phyloP scores from a whole-genome alignment of 352 stramenopile genomes.

The Globisporangium yorkense region DNA sequence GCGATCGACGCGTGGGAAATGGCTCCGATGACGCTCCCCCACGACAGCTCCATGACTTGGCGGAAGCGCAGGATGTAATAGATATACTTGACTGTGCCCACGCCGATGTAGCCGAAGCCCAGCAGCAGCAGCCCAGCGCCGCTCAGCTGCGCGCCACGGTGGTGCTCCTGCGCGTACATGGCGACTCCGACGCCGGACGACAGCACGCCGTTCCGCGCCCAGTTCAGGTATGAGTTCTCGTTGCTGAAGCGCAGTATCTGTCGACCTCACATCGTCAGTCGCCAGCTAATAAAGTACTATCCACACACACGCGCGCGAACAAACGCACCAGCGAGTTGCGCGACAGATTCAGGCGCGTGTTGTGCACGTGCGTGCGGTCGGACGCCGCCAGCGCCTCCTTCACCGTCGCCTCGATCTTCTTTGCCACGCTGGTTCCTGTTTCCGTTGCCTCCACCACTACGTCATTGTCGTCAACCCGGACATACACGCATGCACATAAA shows the following conservation, averaged over 20 bases:
- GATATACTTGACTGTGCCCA: constrained; percentile 86
- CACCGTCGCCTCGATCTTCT: constrained; percentile 1
- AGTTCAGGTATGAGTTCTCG: constrained; percentile 87
- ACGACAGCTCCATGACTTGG: constrained; percentile 84
- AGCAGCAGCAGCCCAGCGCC: constrained; percentile 72
- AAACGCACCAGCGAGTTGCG: constrained; percentile 24
- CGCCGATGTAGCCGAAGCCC: constrained; percentile 85
- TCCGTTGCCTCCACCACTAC: neutral
- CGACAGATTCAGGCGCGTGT: constrained; percentile 25
- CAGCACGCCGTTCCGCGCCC: constrained; percentile 79
- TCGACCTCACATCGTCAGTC: no score
- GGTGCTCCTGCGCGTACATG: constrained; percentile 87
- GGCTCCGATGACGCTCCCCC: constrained; percentile 77
- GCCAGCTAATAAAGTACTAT: neutral
- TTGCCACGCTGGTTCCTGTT: neutral
- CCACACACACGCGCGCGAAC: neutral
- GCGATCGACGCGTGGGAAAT: constrained; percentile 78
- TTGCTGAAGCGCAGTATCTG: constrained; percentile 83
- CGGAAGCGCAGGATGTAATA: constrained; percentile 88
- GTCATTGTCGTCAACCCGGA: neutral
- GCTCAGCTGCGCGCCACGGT: constrained; percentile 78
- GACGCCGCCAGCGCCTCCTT: constrained; percentile 20
- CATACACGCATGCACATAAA: neutral
- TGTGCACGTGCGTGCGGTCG: constrained; percentile 29
- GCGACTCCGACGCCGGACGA: constrained; percentile 77